Conservation (phyloP, 495 filamentous ascomycete genomes). For the Podospora tetraspora region DNA sequence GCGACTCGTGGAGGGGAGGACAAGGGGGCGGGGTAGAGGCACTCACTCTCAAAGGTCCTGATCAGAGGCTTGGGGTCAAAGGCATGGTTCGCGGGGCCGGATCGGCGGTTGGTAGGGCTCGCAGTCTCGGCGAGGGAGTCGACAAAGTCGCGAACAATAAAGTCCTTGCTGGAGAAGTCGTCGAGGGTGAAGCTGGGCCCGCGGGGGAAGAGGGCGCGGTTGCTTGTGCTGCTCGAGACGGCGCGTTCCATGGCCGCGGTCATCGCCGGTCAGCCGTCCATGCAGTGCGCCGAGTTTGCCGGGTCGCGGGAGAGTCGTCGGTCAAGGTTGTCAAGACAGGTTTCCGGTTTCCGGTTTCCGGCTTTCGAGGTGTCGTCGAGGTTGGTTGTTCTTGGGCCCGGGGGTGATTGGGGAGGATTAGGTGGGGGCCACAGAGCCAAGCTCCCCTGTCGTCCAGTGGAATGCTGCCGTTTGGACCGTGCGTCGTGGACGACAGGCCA, state of each 20-base stretch:
- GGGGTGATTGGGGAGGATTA: neutral
- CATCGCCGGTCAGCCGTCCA: constrained; percentile 17
- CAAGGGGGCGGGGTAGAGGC: neutral
- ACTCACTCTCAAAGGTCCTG: constrained; percentile 79
- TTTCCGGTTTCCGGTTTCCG: neutral
- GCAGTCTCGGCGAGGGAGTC: constrained; percentile 86
- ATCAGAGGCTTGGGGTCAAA: constrained; percentile 99
- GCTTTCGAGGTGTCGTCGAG: neutral
- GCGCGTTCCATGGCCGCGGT: constrained; percentile 41
- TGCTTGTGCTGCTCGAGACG: constrained; percentile 40
- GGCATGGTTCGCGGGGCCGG: constrained; percentile 59
- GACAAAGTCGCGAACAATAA: constrained; percentile 96
- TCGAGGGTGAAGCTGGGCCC: constrained; percentile 79
- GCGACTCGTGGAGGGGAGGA: neutral
- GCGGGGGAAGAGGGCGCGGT: constrained; percentile 66
- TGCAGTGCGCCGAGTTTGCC: neutral
- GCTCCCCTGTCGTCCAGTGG: neutral
- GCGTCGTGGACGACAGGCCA: neutral
- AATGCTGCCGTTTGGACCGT: neutral
- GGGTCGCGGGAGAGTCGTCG: neutral
- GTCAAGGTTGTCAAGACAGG: neutral
- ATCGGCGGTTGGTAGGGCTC: constrained; percentile 67
- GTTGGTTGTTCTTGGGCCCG: neutral
- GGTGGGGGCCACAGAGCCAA: neutral
- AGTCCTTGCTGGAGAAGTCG: constrained; percentile 86